phyloP scores from a whole-genome alignment of 2,329 filamentous ascomycete species.

The Akanthomyces dipterigenus region DNA sequence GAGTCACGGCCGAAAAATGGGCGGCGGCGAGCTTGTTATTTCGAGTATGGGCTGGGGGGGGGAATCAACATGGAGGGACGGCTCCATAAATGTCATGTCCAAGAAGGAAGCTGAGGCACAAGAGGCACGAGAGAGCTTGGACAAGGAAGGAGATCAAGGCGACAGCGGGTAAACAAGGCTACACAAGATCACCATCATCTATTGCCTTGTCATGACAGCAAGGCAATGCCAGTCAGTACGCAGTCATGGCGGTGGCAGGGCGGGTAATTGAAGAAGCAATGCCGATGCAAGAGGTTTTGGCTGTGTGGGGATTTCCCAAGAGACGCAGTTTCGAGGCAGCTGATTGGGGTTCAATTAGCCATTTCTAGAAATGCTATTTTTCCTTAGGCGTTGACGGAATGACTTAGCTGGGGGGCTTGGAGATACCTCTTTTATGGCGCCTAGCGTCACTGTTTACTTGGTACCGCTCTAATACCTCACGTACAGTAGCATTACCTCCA shows the following conservation, averaged over 20 bases:
- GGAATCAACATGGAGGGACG: background rate
- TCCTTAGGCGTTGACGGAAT: background rate
- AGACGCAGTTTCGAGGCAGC: background rate
- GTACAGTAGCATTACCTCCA: background rate
- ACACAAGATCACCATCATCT: too few relatives aligned
- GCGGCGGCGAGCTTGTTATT: background rate
- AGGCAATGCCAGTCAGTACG: background rate
- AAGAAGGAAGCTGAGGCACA: background rate
- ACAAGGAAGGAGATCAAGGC: background rate
- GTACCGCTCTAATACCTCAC: background rate
- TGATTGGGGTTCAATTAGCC: background rate
- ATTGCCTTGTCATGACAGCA: background rate
- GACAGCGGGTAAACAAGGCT: background rate
- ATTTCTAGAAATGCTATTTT: background rate
- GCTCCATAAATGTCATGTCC: constrained; percentile 1
- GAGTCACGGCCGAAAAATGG: background rate
- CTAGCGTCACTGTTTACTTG: background rate
- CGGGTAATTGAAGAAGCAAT: background rate
- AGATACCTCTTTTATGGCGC: background rate
- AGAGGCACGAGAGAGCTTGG: background rate
- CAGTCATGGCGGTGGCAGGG: background rate
- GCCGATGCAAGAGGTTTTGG: background rate
- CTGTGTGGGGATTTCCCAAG: background rate
- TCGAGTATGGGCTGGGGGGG: background rate
- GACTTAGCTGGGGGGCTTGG: background rate